Evolutionary conservation across 2,329 filamentous ascomycete genomes (phyloP).

Genomic region (Diaporthe sp.): DNA sequence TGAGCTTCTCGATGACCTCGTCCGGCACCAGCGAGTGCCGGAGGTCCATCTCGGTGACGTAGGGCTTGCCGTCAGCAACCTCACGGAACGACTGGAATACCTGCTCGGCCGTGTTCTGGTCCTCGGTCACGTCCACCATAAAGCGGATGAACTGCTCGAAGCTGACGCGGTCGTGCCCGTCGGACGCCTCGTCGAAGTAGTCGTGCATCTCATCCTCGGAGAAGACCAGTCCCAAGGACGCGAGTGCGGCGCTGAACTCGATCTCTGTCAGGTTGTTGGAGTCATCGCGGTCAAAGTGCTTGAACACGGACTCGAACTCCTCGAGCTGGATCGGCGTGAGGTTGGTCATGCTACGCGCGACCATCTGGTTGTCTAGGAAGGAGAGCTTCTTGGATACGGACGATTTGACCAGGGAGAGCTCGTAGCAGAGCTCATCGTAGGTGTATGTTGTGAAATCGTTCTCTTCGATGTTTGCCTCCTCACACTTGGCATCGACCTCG

Average conservation of each 20-base stretch:
- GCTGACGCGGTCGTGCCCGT: constrained; percentile 82
- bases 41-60: constrained; percentile 97
- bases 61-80: constrained; percentile 98
- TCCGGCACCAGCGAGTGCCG: constrained; percentile 95
- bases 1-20: constrained; percentile 93
- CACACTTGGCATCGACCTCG: constrained; percentile 87
- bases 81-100: constrained; percentile 98
- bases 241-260: constrained; percentile 94
- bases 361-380: constrained; percentile 98
- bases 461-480: constrained; percentile 98
- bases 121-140: constrained; percentile 99
- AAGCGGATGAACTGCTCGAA: constrained; percentile 99
- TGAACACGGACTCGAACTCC: constrained; percentile 98
- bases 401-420: constrained; percentile 89
- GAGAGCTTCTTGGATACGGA: constrained; percentile 96
- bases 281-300: constrained; percentile 95
- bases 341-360: constrained; percentile 98
- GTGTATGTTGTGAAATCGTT: constrained; percentile 99
- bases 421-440: constrained; percentile 95
- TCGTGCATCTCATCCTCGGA: constrained; percentile 99
- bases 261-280: constrained; percentile 92
- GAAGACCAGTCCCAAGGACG: constrained; percentile 95
- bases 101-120: constrained; percentile 98
- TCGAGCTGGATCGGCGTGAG: constrained; percentile 97
- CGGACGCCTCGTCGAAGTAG: constrained; percentile 90